Evolutionary conservation across 116 monocot genomes (phyloP).

Genomic region (Iris pallida): DNA sequence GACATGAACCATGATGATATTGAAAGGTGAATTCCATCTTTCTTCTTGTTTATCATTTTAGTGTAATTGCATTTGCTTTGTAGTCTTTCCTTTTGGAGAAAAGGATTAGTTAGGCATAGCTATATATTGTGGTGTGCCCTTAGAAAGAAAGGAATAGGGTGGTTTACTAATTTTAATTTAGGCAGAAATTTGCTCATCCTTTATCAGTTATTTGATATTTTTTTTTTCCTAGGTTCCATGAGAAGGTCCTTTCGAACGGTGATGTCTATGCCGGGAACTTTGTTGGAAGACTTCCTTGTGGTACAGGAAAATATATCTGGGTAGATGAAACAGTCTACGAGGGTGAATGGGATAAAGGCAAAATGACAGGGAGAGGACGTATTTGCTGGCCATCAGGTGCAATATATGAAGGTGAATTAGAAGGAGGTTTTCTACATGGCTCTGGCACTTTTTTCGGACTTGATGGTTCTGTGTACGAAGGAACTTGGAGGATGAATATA

Average conservation of each 20-base stretch:
- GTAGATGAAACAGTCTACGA: conserved; percentile 64
- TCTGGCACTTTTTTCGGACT: conserved; percentile 46
- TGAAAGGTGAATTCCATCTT: conserved; percentile 11
- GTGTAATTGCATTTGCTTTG: not conserved
- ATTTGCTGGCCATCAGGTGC: conserved; percentile 76
- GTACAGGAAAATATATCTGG: conserved; percentile 75
- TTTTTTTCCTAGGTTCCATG: conserved; percentile 29
- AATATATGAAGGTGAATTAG: conserved; percentile 67
- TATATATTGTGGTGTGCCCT: too few species aligned
- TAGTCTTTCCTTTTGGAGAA: not conserved
- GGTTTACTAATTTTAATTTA: not conserved
- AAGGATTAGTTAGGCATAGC: too few species aligned
- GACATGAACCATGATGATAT: conserved; percentile 6
- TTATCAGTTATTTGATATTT: not conserved
- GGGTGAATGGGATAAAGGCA: conserved; percentile 71
- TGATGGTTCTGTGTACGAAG: conserved; percentile 63
- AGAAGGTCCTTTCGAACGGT: conserved; percentile 67
- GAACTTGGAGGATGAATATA: conserved; percentile 19
- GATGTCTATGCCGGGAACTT: conserved; percentile 64
- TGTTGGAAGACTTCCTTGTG: conserved; percentile 58
- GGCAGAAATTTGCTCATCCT: not conserved
- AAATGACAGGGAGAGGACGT: conserved; percentile 58
- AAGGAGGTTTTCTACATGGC: conserved; percentile 84
- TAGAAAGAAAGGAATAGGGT: not conserved
- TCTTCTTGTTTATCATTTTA: not conserved